Base-by-base conservation (phyloP, 306 rosid genomes). In the Glycine tomentella region DNA sequence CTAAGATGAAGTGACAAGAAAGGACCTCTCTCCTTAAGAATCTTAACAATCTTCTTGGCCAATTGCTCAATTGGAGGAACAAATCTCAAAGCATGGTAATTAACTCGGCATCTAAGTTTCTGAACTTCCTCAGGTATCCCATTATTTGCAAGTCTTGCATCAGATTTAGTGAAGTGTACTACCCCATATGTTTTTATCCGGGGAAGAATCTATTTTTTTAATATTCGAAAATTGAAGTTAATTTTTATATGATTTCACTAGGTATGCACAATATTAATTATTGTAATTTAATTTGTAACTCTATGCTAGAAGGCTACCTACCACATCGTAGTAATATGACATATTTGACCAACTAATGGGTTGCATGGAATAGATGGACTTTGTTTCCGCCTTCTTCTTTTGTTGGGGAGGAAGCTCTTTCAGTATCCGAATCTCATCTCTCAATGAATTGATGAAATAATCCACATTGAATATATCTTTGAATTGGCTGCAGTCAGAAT, bases 271-370 rank as follows among this genome's bases (percentile, higher is more conserved):
- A 11, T 36, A 66, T 25, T 25, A 25, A 25, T 25, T 25, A 25
- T 25, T 25, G 31, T 25, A 25, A 25, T 25, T 25, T 25, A 25
- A 52, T 7, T n/a, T 65, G 15, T 17, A 51, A 12, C n/a, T 50
- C 51, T 8, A 51, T 38, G 55, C 44, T 16, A 50, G 10, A 20
- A 31, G 9, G 48, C 48, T 14, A 82, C 87, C 13, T 74, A 88
- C 98, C 90, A 87, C 89, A 44, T 86, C 34, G 77, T 69, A 40
- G 75, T 91, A 93, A 83, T 93, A 93, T 44, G 98, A 86, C 84
- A 91, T 82, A 72, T 87, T 91, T 16, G 97, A 93, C 98, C 98
- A 93, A 80, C 97, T 93, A 76, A 93, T 77, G 17, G 98, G 98
- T 33, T 94, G 88, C 90, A 93, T 72, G 45, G 97, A 93, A 77